These are phyloP conservation scores for Eragrostis curvula DNA, from an alignment of 176 grass and related monocot species.

Conservation along the genomic window DNA sequence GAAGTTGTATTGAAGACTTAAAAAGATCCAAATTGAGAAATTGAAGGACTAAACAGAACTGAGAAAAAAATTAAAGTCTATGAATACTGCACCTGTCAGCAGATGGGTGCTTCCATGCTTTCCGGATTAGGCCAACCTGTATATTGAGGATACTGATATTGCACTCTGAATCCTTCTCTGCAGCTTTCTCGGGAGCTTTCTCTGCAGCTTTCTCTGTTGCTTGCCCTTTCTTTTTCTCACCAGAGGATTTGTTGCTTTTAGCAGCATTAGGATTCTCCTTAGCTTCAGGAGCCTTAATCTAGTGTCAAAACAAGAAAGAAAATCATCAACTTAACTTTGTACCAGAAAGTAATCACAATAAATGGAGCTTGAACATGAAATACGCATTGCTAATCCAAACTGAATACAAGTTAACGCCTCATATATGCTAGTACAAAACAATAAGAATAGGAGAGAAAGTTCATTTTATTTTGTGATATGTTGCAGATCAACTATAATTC, in stretches of 20 bases:
- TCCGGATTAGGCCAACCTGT: conserved; percentile 84
- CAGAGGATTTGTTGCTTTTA: conserved; percentile 57
- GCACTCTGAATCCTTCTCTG: conserved; percentile 89
- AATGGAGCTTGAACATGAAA: conserved; percentile 24
- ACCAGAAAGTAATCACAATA: background rate
- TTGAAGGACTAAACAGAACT: background rate
- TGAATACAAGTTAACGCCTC: background rate
- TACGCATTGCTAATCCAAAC: background rate
- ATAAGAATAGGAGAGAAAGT: background rate
- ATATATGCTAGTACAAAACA: background rate
- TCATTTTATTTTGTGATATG: background rate
- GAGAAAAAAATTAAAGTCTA: background rate
- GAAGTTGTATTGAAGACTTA: conserved; percentile 4
- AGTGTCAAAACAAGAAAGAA: conserved; percentile 41
- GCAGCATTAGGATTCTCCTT: conserved; percentile 50
- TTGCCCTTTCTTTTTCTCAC: conserved; percentile 74
- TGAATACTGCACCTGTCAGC: conserved; percentile 77
- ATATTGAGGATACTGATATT: conserved; percentile 81
- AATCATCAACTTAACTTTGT: conserved; percentile 7
- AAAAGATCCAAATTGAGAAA: background rate
- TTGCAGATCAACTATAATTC: conserved; percentile 19
- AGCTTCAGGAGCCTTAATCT: conserved; percentile 53
- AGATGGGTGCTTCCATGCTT: conserved; percentile 96
- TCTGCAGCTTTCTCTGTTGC: conserved; percentile 51
- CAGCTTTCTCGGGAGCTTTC: conserved; percentile 63